A percentile compares a stretch with the other conserved stretches of the same genome.
Conservation (phyloP, 805 yeast genomes). For the Wickerhamiella bombiphila region DNA sequence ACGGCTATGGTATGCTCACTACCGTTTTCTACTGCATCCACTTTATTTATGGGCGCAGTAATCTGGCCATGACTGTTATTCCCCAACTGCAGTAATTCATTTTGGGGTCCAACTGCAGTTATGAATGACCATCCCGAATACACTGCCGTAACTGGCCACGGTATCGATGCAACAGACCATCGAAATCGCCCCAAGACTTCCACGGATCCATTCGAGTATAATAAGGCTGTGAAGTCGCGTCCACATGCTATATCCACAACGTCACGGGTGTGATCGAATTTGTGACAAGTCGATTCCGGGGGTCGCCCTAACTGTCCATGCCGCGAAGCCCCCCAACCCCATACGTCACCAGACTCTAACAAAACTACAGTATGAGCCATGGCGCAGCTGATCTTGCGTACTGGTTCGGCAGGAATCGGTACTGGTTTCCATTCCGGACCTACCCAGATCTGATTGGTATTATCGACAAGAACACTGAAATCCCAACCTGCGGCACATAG, state of each 20-base stretch:
- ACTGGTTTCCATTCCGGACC: neutral
- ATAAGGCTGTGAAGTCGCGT: constrained; percentile 39
- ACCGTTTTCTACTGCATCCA: constrained; percentile 36
- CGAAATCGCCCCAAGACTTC: constrained; percentile 23
- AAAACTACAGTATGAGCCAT: constrained; percentile 23
- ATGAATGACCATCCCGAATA: constrained; percentile 14
- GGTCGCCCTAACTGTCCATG: constrained; percentile 37
- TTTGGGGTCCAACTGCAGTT: constrained; percentile 3
- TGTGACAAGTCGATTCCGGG: constrained; percentile 3
- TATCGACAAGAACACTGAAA: constrained; percentile 39
- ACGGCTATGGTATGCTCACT: constrained; percentile 70
- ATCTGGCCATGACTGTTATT: constrained; percentile 66
- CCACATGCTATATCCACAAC: constrained; percentile 30
- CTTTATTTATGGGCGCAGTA: constrained; percentile 14
- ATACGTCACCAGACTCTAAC: constrained; percentile 29
- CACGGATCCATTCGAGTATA: constrained; percentile 12
- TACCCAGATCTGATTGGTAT: constrained; percentile 29
- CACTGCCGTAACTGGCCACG: constrained; percentile 28
- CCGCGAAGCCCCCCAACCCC: constrained; percentile 58
- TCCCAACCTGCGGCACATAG: constrained; percentile 71
- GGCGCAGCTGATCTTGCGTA: constrained; percentile 42
- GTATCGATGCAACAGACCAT: constrained; percentile 6
- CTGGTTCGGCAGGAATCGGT: constrained; percentile 30
- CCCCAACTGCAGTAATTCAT: constrained; percentile 34
- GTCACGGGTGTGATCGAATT: constrained; percentile 7